These are phyloP conservation scores for Xylaria sp. DNA, from an alignment of 2,329 filamentous ascomycete genomes.

Conservation along the genomic window DNA sequence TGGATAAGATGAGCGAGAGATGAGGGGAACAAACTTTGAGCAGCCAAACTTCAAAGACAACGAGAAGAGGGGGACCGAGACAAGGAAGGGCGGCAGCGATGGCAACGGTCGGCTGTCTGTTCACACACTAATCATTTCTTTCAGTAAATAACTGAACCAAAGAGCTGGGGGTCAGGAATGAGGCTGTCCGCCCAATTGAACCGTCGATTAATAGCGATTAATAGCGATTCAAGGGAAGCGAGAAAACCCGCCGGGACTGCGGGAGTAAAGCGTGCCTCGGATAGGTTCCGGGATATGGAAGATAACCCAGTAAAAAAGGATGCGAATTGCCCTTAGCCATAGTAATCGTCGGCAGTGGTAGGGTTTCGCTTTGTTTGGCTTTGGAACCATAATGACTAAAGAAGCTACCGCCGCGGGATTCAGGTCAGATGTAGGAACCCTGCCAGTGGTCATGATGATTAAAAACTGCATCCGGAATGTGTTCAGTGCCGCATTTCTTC, in stretches of 20 bases:
- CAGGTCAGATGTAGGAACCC: constrained; percentile 19
- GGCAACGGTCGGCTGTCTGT: background rate
- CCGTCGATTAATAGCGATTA: background rate
- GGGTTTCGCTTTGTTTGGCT: constrained; percentile 29
- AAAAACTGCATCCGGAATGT: constrained; percentile 26
- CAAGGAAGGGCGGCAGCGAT: background rate
- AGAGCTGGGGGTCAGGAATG: constrained; percentile 10
- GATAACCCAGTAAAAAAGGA: constrained; percentile 10
- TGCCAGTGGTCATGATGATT: constrained; percentile 30
- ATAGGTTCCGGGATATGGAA: no score
- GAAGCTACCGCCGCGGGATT: constrained; percentile 8
- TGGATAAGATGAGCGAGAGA: constrained; percentile 26
- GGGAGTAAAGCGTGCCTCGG: constrained; percentile 6
- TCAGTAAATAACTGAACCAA: background rate
- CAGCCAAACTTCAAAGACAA: constrained; percentile 5
- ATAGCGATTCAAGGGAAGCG: constrained; percentile 15
- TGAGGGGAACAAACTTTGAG: constrained; percentile 31
- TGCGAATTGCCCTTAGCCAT: constrained; percentile 13
- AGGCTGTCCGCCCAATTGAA: constrained; percentile 1
- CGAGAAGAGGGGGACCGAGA: background rate
- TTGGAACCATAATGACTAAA: constrained; percentile 15
- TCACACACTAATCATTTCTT: no score
- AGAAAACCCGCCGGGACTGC: constrained; percentile 14
- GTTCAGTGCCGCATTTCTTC: constrained; percentile 18
- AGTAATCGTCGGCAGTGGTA: constrained; percentile 22